phyloP scores from a whole-genome alignment of 2,329 filamentous ascomycete species.

The Cladorrhinum sp. region DNA sequence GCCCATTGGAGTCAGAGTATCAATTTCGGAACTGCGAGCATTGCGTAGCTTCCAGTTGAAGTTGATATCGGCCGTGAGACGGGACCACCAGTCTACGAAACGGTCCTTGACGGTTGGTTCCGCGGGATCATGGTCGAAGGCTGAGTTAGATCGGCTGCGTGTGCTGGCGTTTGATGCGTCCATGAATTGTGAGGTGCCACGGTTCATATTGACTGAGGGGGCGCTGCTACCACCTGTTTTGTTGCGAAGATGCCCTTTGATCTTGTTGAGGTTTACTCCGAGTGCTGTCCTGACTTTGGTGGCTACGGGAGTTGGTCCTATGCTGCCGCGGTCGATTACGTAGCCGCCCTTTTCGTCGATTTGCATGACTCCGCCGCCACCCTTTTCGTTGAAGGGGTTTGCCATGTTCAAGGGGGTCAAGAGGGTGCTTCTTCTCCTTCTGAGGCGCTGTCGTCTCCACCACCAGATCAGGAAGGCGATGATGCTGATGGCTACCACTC shows the following conservation, averaged over 20 bases:
- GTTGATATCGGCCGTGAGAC: constrained; percentile 39
- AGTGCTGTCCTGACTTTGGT: constrained; percentile 41
- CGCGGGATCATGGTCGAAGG: constrained; percentile 7
- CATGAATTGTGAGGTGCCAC: constrained; percentile 53
- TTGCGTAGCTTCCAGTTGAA: constrained; percentile 38
- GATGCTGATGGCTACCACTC: constrained; percentile 44
- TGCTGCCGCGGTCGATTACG: constrained; percentile 43
- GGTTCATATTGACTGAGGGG: constrained; percentile 48
- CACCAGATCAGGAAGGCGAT: constrained; percentile 51
- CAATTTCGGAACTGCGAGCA: constrained; percentile 8
- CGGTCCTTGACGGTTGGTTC: constrained; percentile 37
- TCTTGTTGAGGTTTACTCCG: constrained; percentile 35
- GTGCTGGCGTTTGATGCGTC: constrained; percentile 27
- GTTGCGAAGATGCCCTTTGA: constrained; percentile 35
- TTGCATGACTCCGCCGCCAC: neutral
- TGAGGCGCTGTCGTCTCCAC: constrained; percentile 42
- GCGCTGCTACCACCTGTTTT: constrained; percentile 34
- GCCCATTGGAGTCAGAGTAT: constrained; percentile 4
- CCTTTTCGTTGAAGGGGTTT: constrained; percentile 24
- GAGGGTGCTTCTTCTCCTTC: constrained; percentile 46
- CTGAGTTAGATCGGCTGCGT: constrained; percentile 39
- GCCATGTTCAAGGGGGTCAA: constrained; percentile 46
- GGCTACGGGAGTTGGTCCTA: constrained; percentile 48
- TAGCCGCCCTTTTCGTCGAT: constrained; percentile 36
- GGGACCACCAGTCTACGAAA: constrained; percentile 45